Percentiles rank a stretch among this genome's conserved stretches.
phyloP scores from a whole-genome alignment of 768 basidiomycete species.

The Amanita molliuscula region DNA sequence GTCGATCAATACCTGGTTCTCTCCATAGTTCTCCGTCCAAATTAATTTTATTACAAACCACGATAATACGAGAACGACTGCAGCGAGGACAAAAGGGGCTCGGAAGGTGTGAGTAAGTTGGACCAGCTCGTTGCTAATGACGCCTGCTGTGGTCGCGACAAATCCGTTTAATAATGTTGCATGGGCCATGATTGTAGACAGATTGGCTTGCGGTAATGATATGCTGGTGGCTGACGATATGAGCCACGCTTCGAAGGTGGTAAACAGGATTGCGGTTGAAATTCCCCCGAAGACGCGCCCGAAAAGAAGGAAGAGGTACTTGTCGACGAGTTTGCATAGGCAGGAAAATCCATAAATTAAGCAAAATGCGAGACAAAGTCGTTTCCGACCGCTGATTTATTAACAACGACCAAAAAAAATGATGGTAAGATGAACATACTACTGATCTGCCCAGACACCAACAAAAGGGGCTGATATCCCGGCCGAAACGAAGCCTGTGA shows the following conservation, averaged over 20 bases:
- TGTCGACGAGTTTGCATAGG: conserved; percentile 43
- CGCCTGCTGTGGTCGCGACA: conserved; percentile 57
- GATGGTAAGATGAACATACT: conserved; percentile 30
- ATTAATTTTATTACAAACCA: conserved; percentile 44
- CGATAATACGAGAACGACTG: conserved; percentile 36
- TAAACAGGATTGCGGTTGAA: conserved; percentile 69
- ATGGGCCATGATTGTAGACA: conserved; percentile 63
- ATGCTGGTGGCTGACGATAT: conserved; percentile 47
- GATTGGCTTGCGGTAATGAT: conserved; percentile 41
- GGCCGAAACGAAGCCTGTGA: conserved; percentile 68
- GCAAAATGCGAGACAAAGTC: conserved; percentile 64
- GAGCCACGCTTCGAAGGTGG: conserved; percentile 72
- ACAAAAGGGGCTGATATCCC: conserved; percentile 61
- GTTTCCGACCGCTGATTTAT: conserved; percentile 47
- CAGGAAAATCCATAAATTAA: conserved; percentile 54
- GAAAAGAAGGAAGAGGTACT: conserved; percentile 46
- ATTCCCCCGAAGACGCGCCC: conserved; percentile 62
- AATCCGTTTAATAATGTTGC: conserved; percentile 68
- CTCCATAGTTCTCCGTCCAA: conserved; percentile 69
- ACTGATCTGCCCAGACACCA: conserved; percentile 71
- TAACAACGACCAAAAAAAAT: neutral
- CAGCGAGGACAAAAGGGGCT: conserved; percentile 62
- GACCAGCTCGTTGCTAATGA: conserved; percentile 59
- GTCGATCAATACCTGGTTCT: conserved; percentile 14
- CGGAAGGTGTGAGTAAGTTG: conserved; percentile 37